Percentiles rank a stretch among this genome's conserved stretches.
These are phyloP conservation scores for Allantophomopsis cytisporea DNA, from an alignment of 2,329 filamentous ascomycete species.

Conservation along the genomic window DNA sequence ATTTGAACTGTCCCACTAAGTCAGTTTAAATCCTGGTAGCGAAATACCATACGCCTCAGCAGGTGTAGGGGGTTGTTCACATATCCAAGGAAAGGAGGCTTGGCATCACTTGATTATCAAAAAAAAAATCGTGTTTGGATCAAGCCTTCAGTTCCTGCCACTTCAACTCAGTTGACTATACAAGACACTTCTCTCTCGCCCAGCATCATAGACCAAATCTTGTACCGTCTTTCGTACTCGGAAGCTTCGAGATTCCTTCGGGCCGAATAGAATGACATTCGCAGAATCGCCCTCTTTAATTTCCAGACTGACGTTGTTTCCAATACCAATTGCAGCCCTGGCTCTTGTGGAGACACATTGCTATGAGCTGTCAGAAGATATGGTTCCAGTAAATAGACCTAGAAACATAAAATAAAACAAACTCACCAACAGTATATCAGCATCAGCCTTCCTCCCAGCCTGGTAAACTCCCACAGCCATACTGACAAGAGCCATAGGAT, in stretches of 20 bases:
- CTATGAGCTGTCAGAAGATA: conserved; percentile 7
- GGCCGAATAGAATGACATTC: conserved; percentile 15
- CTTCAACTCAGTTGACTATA: too few species aligned
- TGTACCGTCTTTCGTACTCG: conserved; percentile 13
- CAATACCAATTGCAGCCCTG: conserved; percentile 14
- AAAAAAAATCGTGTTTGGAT: too few species aligned
- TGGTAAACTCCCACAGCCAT: conserved; percentile 55
- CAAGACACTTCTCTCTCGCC: conserved; percentile 7
- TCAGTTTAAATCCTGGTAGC: too few species aligned
- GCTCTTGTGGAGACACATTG: conserved; percentile 17
- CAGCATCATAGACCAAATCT: conserved; percentile 16
- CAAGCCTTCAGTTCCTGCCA: too few species aligned
- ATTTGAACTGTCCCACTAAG: too few species aligned
- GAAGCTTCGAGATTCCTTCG: conserved; percentile 5
- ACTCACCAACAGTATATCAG: conserved; percentile 41
- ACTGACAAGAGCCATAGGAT: conserved; percentile 49
- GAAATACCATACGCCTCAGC: too few species aligned
- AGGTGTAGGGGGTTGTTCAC: too few species aligned
- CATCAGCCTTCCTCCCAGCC: conserved; percentile 44
- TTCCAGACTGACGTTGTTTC: conserved; percentile 4
- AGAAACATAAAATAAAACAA: neutral
- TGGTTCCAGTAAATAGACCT: neutral
- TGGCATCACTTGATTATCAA: too few species aligned
- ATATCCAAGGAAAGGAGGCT: too few species aligned
- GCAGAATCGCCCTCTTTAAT: conserved; percentile 12